These are phyloP conservation scores for Colletotrichum spaethianum DNA, from an alignment of 2,329 filamentous ascomycete genomes.

Conservation along the genomic window DNA sequence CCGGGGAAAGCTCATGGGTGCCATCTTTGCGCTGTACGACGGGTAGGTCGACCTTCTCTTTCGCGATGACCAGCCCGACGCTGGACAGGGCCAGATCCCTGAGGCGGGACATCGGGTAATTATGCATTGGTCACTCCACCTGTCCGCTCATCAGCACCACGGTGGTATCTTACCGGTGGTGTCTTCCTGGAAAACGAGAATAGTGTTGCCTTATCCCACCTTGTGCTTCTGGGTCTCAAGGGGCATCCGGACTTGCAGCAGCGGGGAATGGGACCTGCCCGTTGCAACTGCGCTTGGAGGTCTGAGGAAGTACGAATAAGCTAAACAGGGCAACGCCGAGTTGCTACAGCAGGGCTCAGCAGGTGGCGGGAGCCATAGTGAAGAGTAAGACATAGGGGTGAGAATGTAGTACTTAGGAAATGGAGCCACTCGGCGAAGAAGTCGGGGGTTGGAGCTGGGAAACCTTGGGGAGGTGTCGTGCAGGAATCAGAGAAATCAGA, in stretches of 20 bases:
- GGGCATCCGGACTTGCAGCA: neutral
- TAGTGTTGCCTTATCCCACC: neutral
- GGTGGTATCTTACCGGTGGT: neutral
- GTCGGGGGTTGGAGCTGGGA: neutral
- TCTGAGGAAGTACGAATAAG: neutral
- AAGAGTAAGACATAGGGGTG: neutral
- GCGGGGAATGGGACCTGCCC: too few species aligned
- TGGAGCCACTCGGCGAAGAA: slow-evolving; percentile 3
- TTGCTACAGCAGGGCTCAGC: slow-evolving; percentile 5
- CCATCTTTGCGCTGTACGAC: neutral
- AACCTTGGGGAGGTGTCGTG: neutral
- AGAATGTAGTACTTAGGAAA: neutral
- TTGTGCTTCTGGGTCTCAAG: neutral
- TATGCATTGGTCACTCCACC: neutral
- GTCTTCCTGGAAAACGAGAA: neutral
- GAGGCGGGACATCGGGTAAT: neutral
- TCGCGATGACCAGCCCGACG: slow-evolving; percentile 15
- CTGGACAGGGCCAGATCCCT: neutral
- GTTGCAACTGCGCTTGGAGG: too few species aligned
- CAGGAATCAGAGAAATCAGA: slow-evolving; percentile 6
- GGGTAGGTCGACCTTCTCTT: slow-evolving; percentile 19
- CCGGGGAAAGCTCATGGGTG: neutral
- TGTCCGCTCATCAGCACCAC: slow-evolving; percentile 16
- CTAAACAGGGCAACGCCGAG: neutral
- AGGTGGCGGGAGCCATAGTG: slow-evolving; percentile 1